Evolutionary conservation across 73 alveolate species (phyloP).

Genomic region (Paraurostyla sp.): DNA sequence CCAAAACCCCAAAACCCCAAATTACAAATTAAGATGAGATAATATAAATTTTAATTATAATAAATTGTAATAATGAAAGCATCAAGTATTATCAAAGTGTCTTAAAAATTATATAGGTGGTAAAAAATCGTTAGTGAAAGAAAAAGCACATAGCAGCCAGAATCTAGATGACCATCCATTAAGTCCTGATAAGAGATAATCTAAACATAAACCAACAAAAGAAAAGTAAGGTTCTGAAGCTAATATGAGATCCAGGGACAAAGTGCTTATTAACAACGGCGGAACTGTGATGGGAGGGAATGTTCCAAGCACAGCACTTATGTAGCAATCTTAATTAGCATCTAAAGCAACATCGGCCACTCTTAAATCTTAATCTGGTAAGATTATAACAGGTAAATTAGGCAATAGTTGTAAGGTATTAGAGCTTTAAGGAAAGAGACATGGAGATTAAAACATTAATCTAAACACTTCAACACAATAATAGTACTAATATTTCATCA

Average conservation of each 20-base stretch:
- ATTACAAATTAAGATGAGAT: no score
- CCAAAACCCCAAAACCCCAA: no score
- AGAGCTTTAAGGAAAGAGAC: conserved; percentile 17
- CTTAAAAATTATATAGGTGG: not conserved
- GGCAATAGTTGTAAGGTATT: not conserved
- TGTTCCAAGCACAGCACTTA: not conserved
- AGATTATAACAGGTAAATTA: not conserved
- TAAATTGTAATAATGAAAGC: not conserved
- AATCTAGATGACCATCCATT: not conserved
- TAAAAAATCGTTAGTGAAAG: not conserved
- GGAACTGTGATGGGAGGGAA: conserved; percentile 37
- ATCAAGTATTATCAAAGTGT: not conserved
- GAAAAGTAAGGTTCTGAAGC: not conserved
- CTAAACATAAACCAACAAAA: not conserved
- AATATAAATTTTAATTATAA: not conserved
- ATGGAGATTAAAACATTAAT: conserved; percentile 11
- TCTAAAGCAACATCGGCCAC: conserved; percentile 1
- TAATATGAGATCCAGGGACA: conserved; percentile 8
- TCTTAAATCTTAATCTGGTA: conserved; percentile 12
- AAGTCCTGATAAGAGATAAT: conserved; percentile 6
- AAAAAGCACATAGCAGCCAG: not conserved
- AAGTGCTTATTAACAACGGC: conserved; percentile 16
- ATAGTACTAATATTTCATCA: not conserved
- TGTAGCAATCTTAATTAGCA: not conserved
- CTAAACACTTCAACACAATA: conserved; percentile 15